These are phyloP conservation scores for Syzygium aromaticum DNA, from an alignment of 345 rosid genomes.

Conservation along the genomic window DNA sequence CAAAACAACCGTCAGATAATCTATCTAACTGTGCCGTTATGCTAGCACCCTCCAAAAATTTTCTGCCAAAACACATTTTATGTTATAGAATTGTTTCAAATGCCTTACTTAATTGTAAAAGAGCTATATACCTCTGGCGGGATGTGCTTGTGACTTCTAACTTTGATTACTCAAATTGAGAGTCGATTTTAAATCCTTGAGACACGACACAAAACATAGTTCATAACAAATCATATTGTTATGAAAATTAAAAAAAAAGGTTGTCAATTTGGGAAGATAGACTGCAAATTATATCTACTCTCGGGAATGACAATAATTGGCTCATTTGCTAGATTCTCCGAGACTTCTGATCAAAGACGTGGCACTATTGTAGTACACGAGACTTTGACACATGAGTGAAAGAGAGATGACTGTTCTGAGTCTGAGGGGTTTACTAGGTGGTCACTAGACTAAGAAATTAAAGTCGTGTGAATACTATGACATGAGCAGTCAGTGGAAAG, in stretches of 20 bases:
- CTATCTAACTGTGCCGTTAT: too few relatives aligned
- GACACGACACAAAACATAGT: background rate
- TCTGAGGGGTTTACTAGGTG: background rate
- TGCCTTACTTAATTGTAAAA: too few relatives aligned
- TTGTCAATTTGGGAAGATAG: background rate
- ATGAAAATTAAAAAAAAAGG: background rate
- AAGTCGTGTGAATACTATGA: background rate
- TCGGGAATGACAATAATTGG: background rate
- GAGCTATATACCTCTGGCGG: background rate
- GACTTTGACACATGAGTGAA: background rate
- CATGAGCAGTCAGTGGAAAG: background rate
- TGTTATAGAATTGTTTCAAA: too few relatives aligned
- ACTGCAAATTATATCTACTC: background rate
- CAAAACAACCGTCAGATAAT: too few relatives aligned
- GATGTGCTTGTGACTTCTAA: background rate
- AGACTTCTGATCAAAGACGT: background rate
- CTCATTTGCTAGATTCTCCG: background rate
- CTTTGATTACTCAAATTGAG: background rate
- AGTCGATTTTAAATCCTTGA: background rate
- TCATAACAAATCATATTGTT: background rate
- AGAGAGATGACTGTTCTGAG: background rate
- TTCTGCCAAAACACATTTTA: background rate
- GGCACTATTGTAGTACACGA: accelerated
- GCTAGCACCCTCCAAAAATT: too few relatives aligned
- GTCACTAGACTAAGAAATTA: background rate